Conservation (phyloP, 305 asterid genomes). For the Caryopteris hybrid region DNA sequence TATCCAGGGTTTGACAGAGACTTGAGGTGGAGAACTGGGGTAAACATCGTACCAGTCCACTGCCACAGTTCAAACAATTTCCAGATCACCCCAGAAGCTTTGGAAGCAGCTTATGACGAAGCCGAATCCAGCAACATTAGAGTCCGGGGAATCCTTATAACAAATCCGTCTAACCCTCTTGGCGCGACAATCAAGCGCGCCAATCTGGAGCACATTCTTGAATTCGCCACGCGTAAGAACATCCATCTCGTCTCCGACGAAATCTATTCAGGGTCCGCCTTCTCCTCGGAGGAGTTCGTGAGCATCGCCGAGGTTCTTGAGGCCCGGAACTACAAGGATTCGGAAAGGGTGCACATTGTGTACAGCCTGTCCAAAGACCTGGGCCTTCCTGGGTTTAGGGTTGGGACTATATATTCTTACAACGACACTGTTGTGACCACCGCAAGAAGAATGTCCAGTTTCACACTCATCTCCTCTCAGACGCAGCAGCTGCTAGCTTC, state of each 20-base stretch:
- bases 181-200: slow-evolving; percentile 62
- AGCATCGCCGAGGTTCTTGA: slow-evolving; percentile 69
- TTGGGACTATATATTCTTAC: slow-evolving; percentile 81
- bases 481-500: slow-evolving; percentile 69
- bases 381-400: slow-evolving; percentile 81
- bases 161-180: slow-evolving; percentile 79
- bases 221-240: slow-evolving; percentile 43
- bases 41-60: slow-evolving; percentile 57
- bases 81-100: slow-evolving; percentile 44
- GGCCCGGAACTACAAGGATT: slow-evolving; percentile 24
- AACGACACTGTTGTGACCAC: slow-evolving; percentile 70
- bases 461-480: slow-evolving; percentile 78
- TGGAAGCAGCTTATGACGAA: slow-evolving; percentile 50
- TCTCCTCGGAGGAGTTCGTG: slow-evolving; percentile 45
- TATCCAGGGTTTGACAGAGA: slow-evolving; percentile 92
- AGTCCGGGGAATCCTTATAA: slow-evolving; percentile 59
- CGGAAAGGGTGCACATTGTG: slow-evolving; percentile 70
- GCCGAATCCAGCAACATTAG: slow-evolving; percentile 43
- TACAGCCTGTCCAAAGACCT: slow-evolving; percentile 77
- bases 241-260: slow-evolving; percentile 84
- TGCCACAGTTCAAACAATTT: slow-evolving; percentile 74
- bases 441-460: slow-evolving; percentile 84
- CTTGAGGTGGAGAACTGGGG: slow-evolving; percentile 83
- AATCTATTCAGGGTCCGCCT: slow-evolving; percentile 74
- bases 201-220: slow-evolving; percentile 43